Evolutionary conservation across 371 early-diverging fungal species (phyloP).

Genomic region (Rhizomucor pusillus): DNA sequence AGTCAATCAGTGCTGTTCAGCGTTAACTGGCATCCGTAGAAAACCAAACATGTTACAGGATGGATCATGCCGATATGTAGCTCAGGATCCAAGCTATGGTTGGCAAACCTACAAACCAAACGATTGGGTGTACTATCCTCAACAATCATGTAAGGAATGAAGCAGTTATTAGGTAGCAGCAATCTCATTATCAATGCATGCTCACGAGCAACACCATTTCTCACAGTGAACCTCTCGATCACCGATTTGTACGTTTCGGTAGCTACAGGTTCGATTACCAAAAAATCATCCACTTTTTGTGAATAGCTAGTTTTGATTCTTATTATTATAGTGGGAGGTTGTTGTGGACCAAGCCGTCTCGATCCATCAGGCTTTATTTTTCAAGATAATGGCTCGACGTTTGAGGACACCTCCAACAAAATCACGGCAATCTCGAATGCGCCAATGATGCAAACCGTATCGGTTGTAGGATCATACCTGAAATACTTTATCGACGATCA

Average conservation of each 20-base stretch:
- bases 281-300: not conserved
- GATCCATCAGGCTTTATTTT: constrained; percentile 31
- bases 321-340: constrained; percentile 34
- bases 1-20: not conserved
- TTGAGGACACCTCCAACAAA: constrained; percentile 25
- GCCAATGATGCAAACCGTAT: constrained; percentile 33
- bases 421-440: constrained; percentile 34
- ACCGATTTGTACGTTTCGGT: constrained; percentile 20
- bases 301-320: not conserved
- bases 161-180: not conserved
- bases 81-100: constrained; percentile 16
- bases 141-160: constrained; percentile 30
- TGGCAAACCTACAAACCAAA: constrained; percentile 33
- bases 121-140: constrained; percentile 48
- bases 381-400: constrained; percentile 35
- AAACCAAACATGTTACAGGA: constrained; percentile 41
- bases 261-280: constrained; percentile 25
- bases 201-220: not conserved
- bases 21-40: constrained; percentile 9
- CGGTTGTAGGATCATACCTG: constrained; percentile 40
- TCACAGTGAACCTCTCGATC: constrained; percentile 33
- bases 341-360: constrained; percentile 39
- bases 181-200: not conserved
- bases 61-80: constrained; percentile 26
- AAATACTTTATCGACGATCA: constrained; percentile 42